These are phyloP conservation scores for Leccinum boreale DNA, from an alignment of 768 basidiomycete genomes.

Conservation along the genomic window DNA sequence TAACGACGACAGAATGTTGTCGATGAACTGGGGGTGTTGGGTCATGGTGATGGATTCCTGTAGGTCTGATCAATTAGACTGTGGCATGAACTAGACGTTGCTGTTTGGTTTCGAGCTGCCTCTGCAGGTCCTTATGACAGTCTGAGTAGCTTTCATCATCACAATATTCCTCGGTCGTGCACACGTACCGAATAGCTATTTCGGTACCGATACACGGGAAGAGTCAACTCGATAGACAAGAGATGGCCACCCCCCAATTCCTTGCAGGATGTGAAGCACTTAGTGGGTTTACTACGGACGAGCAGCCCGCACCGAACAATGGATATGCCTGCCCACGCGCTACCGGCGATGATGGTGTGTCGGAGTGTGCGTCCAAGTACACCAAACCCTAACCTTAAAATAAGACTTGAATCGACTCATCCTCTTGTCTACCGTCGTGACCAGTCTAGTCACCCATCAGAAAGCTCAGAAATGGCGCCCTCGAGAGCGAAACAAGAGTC, in stretches of 20 bases:
- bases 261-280: no score
- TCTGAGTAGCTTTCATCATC: not conserved
- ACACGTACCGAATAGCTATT: not conserved
- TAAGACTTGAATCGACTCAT: not conserved
- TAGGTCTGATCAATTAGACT: not conserved
- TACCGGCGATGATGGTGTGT: no score
- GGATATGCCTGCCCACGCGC: no score
- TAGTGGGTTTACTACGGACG: no score
- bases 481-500: constrained; percentile 11
- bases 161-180: not conserved
- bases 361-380: no score
- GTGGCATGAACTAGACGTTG: not conserved
- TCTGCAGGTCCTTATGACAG: not conserved
- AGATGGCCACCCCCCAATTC: no score
- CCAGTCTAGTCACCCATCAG: not conserved
- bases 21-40: constrained; percentile 32
- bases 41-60: constrained; percentile 7
- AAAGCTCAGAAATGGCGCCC: constrained; percentile 15
- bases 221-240: no score
- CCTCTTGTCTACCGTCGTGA: no score
- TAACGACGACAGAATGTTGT: constrained; percentile 36
- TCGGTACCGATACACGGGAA: not conserved
- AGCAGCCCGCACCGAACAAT: no score
- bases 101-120: not conserved
- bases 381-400: constrained; percentile 15